Conservation (phyloP, 805 yeast species). For the Zygosaccharomyces kombuchaensis region DNA sequence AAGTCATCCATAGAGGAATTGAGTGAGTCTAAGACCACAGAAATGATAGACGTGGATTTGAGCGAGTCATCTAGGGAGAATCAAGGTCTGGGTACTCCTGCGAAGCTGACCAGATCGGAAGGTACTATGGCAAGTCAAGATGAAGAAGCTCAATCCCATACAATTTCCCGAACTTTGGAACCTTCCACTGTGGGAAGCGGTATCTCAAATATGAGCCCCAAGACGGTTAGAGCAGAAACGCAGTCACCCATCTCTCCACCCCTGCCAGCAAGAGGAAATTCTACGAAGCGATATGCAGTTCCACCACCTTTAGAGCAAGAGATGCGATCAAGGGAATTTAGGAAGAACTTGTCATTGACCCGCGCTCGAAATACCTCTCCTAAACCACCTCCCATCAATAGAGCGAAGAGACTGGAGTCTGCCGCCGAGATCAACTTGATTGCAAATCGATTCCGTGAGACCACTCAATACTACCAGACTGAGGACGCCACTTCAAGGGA, state of each 20-base stretch:
- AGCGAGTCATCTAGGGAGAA: background rate
- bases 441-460: constrained; percentile 54
- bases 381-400: constrained; percentile 18
- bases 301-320: constrained; percentile 34
- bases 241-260: constrained; percentile 25
- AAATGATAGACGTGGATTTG: background rate
- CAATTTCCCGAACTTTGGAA: background rate
- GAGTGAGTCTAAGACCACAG: background rate
- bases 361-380: constrained; percentile 21
- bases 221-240: constrained; percentile 6
- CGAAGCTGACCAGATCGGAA: background rate
- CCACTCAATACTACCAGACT: constrained; percentile 46
- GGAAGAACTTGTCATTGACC: constrained; percentile 24
- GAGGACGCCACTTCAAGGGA: constrained; percentile 52
- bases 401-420: constrained; percentile 21
- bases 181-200: background rate
- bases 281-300: constrained; percentile 17
- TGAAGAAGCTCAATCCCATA: background rate
- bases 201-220: background rate
- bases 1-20: background rate
- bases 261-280: constrained; percentile 35
- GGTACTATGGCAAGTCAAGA: background rate
- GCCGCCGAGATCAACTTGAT: constrained; percentile 53
- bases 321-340: constrained; percentile 27
- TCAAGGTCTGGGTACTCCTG: background rate